phyloP scores from a whole-genome alignment of 2,329 filamentous ascomycete species.

The Polytolypa hystricis region DNA sequence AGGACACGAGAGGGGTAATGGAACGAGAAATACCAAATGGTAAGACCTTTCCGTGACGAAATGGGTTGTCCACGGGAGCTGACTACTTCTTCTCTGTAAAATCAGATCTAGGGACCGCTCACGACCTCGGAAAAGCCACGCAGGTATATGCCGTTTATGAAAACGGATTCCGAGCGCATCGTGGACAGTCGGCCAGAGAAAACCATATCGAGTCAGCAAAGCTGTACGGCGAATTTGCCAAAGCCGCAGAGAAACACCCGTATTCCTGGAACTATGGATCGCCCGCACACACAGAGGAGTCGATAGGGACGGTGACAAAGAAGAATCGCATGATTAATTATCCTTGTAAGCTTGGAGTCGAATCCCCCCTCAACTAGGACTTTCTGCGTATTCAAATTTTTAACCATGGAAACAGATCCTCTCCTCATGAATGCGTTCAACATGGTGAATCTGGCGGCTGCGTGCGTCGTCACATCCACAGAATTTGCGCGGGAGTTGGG shows the following conservation, averaged over 20 bases:
- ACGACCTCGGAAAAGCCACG: slow-evolving; percentile 52
- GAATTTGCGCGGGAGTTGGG: slow-evolving; percentile 44
- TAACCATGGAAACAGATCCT: slow-evolving; percentile 40
- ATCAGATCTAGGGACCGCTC: slow-evolving; percentile 44
- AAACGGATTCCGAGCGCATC: slow-evolving; percentile 49
- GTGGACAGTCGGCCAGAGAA: slow-evolving; percentile 41
- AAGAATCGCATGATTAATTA: slow-evolving; percentile 58
- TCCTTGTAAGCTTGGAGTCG: slow-evolving; percentile 50
- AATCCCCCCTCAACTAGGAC: no score
- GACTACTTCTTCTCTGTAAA: neutral
- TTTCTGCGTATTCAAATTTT: slow-evolving; percentile 11
- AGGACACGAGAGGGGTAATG: slow-evolving; percentile 34
- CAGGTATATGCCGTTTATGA: slow-evolving; percentile 60
- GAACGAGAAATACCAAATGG: slow-evolving; percentile 17
- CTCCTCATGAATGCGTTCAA: slow-evolving; percentile 64
- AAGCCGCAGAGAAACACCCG: slow-evolving; percentile 42
- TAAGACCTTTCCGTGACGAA: slow-evolving; percentile 1
- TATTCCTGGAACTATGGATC: slow-evolving; percentile 49
- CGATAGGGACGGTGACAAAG: slow-evolving; percentile 43
- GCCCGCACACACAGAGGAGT: slow-evolving; percentile 33
- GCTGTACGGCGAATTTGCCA: slow-evolving; percentile 51
- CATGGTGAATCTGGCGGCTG: slow-evolving; percentile 52
- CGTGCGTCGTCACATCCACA: slow-evolving; percentile 49
- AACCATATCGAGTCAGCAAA: slow-evolving; percentile 50
- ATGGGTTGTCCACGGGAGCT: neutral